These are phyloP conservation scores for Pezicula neosporulosa DNA, from an alignment of 2,329 filamentous ascomycete genomes.

Conservation along the genomic window DNA sequence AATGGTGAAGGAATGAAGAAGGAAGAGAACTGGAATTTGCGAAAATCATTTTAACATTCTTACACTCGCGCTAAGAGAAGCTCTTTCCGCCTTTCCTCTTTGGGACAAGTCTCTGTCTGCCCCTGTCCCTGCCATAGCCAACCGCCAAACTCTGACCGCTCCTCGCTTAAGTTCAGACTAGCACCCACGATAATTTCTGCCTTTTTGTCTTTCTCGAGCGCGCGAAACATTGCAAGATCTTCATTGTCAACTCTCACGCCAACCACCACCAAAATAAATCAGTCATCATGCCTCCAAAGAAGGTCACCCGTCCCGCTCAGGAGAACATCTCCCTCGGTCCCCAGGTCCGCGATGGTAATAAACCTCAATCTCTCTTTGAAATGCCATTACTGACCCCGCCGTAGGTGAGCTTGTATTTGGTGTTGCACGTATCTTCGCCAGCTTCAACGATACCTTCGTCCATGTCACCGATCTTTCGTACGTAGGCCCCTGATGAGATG, in stretches of 20 bases:
- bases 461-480: constrained; percentile 99
- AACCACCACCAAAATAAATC: constrained; percentile 27
- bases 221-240: no score
- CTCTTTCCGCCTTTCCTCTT: no score
- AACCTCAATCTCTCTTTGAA: constrained; percentile 1
- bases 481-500: constrained; percentile 35
- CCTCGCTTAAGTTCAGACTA: background rate
- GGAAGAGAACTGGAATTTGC: background rate
- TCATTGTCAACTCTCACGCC: constrained; percentile 24
- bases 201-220: constrained; percentile 12
- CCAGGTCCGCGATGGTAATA: constrained; percentile 89
- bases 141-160: no score
- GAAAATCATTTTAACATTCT: background rate
- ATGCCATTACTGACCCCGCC: constrained; percentile 3
- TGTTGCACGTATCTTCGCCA: constrained; percentile 77
- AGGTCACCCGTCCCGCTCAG: constrained; percentile 76
- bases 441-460: constrained; percentile 71
- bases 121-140: no score
- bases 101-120: no score
- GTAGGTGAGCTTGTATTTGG: constrained; percentile 74
- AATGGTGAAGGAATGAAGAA: background rate
- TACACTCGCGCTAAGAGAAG: no score
- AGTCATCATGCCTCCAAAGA: constrained; percentile 89
- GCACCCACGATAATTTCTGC: background rate
- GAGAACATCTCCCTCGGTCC: constrained; percentile 99